These are phyloP conservation scores for Colletotrichum godetiae DNA, from an alignment of 2,329 filamentous ascomycete genomes.

Conservation along the genomic window DNA sequence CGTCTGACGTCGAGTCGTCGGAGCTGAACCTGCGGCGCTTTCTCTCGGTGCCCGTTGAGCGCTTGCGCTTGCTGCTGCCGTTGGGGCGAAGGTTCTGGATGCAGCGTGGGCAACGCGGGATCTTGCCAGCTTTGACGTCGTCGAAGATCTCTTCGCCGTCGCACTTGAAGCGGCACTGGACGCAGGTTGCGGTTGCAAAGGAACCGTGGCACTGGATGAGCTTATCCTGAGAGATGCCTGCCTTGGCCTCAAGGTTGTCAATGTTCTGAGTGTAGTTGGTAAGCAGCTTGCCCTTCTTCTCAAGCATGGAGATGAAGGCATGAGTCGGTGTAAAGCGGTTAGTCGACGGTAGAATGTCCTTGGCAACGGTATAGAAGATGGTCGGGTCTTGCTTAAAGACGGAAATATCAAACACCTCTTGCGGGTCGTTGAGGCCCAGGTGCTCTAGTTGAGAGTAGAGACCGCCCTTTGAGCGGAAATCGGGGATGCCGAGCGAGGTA, in stretches of 20 bases:
- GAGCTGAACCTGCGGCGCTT: conserved; percentile 51
- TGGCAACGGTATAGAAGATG: conserved; percentile 92
- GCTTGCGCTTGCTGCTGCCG: conserved; percentile 50
- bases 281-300: conserved; percentile 87
- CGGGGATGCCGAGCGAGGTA: conserved; percentile 94
- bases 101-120: conserved; percentile 84
- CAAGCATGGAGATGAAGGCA: conserved; percentile 89
- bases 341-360: conserved; percentile 86
- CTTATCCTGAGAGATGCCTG: conserved; percentile 83
- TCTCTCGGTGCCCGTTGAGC: conserved; percentile 50
- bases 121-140: conserved; percentile 79
- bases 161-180: conserved; percentile 81
- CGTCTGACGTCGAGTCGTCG: conserved; percentile 55
- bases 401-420: conserved; percentile 94
- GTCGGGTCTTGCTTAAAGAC: conserved; percentile 87
- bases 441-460: conserved; percentile 88
- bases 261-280: conserved; percentile 99
- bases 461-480: conserved; percentile 94
- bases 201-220: conserved; percentile 97
- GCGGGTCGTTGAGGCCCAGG: conserved; percentile 83
- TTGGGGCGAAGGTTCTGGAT: conserved; percentile 60
- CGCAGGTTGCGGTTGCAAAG: conserved; percentile 91
- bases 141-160: conserved; percentile 82
- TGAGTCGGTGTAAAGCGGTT: conserved; percentile 91
- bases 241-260: conserved; percentile 91